Evolutionary conservation across 306 rosid species (phyloP).

Genomic region (Quercus variabilis): DNA sequence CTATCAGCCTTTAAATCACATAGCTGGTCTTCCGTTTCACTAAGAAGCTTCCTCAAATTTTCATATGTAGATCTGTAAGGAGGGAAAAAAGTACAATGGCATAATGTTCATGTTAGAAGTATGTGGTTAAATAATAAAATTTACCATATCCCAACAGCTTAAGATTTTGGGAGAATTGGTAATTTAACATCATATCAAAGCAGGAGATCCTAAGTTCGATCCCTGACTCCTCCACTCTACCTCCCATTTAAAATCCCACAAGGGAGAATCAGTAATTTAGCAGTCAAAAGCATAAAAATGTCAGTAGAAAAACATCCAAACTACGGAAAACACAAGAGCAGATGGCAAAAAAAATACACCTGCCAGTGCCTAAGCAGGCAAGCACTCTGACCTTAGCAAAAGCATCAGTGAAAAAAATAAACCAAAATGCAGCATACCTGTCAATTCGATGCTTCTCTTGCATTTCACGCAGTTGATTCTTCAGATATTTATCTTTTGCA

Average conservation of each 20-base stretch:
- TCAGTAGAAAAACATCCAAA: neutral
- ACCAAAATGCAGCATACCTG: slow-evolving; percentile 38
- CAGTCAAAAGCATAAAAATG: neutral
- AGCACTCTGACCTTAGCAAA: neutral
- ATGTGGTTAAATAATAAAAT: too few relatives aligned
- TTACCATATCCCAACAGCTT: too few relatives aligned
- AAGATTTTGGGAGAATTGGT: too few relatives aligned
- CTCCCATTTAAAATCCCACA: too few relatives aligned
- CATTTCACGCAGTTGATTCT: slow-evolving; percentile 61
- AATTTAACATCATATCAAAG: too few relatives aligned
- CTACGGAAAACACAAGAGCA: neutral
- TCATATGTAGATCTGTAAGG: slow-evolving; percentile 69
- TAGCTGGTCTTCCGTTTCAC: slow-evolving; percentile 78
- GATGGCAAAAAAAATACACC: neutral
- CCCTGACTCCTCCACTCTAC: too few relatives aligned
- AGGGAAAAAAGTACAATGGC: neutral
- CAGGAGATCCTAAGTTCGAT: too few relatives aligned
- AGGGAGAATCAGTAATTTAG: too few relatives aligned
- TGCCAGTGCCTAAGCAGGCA: neutral
- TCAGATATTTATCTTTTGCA: slow-evolving; percentile 52
- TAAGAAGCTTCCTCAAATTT: slow-evolving; percentile 60
- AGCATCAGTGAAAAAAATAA: slow-evolving; percentile 2
- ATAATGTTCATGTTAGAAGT: neutral
- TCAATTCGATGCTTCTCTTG: slow-evolving; percentile 68
- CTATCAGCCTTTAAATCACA: slow-evolving; percentile 95